Percentiles rank a stretch among this genome's conserved stretches.
These are phyloP conservation scores for Teratosphaeria destructans DNA, from an alignment of 2,329 filamentous ascomycete genomes.

Conservation along the genomic window DNA sequence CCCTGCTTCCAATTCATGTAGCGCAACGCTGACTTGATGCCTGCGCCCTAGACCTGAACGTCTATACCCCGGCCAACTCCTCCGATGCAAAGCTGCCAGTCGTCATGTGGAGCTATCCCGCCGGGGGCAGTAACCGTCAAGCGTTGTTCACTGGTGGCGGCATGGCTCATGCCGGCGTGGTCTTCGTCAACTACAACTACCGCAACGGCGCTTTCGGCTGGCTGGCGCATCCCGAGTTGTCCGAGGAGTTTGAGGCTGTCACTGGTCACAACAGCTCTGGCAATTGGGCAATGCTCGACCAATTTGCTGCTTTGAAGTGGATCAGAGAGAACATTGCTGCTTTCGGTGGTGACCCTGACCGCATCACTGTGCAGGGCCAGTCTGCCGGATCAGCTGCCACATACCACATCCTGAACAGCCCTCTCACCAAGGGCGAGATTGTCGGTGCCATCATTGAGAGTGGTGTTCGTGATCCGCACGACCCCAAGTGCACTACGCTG, in stretches of 20 bases:
- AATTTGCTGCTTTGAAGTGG: conserved; percentile 42
- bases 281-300: conserved; percentile 44
- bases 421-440: neutral
- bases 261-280: conserved; percentile 43
- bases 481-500: neutral
- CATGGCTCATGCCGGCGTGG: neutral
- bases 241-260: conserved; percentile 5
- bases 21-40: neutral
- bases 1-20: no score
- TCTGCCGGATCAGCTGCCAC: conserved; percentile 27
- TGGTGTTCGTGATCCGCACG: neutral
- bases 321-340: conserved; percentile 34
- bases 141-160: neutral
- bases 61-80: neutral
- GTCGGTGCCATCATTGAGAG: neutral
- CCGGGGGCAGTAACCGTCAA: neutral
- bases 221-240: conserved; percentile 42
- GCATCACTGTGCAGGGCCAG: conserved; percentile 38
- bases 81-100: neutral
- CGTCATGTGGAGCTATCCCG: conserved; percentile 9
- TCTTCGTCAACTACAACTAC: conserved; percentile 48
- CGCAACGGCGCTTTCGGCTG: conserved; percentile 49
- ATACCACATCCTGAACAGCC: neutral
- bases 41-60: neutral
- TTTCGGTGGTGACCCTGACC: conserved; percentile 39